These are phyloP conservation scores for Hypoxylon sp. DNA, from an alignment of 2,329 filamentous ascomycete genomes.

Conservation along the genomic window DNA sequence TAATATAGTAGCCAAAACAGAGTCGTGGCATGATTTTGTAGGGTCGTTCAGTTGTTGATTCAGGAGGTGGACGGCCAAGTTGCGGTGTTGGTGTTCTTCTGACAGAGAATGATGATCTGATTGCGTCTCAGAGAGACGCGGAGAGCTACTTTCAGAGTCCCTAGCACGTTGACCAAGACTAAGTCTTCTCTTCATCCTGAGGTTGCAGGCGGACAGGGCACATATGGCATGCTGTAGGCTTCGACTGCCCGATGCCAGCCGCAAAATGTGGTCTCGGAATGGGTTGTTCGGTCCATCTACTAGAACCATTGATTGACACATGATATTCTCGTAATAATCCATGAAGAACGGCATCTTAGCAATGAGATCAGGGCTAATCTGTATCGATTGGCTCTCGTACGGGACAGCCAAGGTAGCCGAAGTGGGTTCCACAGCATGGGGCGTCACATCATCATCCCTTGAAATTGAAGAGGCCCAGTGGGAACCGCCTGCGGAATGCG, in stretches of 20 bases:
- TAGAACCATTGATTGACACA: constrained; percentile 91
- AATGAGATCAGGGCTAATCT: constrained; percentile 74
- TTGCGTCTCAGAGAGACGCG: constrained; percentile 63
- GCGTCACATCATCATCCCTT: constrained; percentile 63
- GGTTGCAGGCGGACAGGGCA: constrained; percentile 88
- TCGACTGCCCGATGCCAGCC: constrained; percentile 81
- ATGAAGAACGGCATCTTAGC: constrained; percentile 89
- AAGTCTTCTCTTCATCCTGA: constrained; percentile 85
- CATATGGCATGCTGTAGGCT: constrained; percentile 95
- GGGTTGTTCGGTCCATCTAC: constrained; percentile 90
- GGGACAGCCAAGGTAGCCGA: constrained; percentile 65
- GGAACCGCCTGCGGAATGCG: constrained; percentile 61
- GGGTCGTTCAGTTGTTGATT: constrained; percentile 88
- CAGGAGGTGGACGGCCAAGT: constrained; percentile 82
- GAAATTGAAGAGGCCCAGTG: constrained; percentile 63
- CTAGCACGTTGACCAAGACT: constrained; percentile 70
- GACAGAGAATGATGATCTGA: constrained; percentile 77
- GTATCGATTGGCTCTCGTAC: constrained; percentile 63
- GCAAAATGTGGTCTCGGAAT: constrained; percentile 85
- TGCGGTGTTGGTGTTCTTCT: constrained; percentile 87
- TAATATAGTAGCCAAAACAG: constrained; percentile 87
- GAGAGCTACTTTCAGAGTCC: constrained; percentile 65
- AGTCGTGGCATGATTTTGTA: constrained; percentile 83
- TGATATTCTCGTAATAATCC: constrained; percentile 93
- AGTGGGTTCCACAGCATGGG: constrained; percentile 60